Evolutionary conservation across 1,284 basidiomycete species (phyloP).

Genomic region (Ustilago tritici): DNA sequence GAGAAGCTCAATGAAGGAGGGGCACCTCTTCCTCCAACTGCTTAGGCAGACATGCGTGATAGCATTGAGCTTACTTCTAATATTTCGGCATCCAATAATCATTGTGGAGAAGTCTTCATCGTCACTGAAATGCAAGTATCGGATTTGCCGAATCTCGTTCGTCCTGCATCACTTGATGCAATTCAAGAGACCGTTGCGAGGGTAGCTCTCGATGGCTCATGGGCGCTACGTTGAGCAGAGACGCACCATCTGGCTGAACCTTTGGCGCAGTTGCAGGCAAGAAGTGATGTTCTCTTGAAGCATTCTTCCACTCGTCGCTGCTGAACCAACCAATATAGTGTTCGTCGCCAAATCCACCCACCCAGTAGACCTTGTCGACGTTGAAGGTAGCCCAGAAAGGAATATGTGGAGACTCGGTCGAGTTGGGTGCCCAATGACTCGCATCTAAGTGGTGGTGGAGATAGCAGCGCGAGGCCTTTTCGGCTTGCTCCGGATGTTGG

Average conservation of each 20-base stretch:
- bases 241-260: background rate
- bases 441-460: slow-evolving; percentile 59
- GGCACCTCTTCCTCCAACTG: no score
- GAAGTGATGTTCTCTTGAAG: slow-evolving; percentile 15
- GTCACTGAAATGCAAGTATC: background rate
- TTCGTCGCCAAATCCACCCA: slow-evolving; percentile 69
- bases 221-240: background rate
- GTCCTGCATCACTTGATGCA: background rate
- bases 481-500: slow-evolving; percentile 13
- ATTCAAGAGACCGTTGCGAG: background rate
- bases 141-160: background rate
- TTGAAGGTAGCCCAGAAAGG: slow-evolving; percentile 63
- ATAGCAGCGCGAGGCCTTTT: slow-evolving; percentile 51
- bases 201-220: background rate
- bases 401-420: slow-evolving; percentile 58
- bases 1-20: no score
- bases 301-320: slow-evolving; percentile 42
- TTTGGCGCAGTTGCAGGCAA: background rate
- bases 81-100: background rate
- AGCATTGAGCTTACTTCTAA: no score
- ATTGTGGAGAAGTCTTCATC: background rate
- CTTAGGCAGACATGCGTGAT: no score
- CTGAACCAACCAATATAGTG: slow-evolving; percentile 65
- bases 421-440: slow-evolving; percentile 57
- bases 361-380: slow-evolving; percentile 58